These are phyloP conservation scores for Globisporangium cederbergense DNA, from an alignment of 352 stramenopile genomes.

Conservation along the genomic window DNA sequence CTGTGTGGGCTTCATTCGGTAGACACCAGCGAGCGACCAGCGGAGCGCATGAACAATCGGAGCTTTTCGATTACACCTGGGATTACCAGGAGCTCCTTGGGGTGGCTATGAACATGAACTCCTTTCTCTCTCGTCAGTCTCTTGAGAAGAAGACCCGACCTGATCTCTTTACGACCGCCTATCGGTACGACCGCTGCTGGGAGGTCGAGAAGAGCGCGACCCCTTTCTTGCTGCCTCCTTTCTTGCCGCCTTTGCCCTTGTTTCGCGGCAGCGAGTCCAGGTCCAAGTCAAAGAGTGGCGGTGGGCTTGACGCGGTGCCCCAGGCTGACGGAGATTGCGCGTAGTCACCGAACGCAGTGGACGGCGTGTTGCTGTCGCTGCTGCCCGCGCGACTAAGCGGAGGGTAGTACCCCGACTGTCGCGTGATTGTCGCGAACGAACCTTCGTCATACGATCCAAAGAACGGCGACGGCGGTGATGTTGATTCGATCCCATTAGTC, in stretches of 20 bases:
- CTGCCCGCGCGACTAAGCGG: constrained; percentile 27
- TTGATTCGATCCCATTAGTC: constrained; percentile 11
- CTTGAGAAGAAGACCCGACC: too few relatives aligned
- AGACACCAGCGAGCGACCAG: background rate
- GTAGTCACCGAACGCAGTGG: constrained; percentile 11
- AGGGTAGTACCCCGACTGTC: constrained; percentile 75
- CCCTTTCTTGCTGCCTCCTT: constrained; percentile 63
- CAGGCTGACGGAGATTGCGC: constrained; percentile 38
- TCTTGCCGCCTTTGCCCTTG: constrained; percentile 46
- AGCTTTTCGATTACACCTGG: background rate
- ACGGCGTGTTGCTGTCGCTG: constrained; percentile 9
- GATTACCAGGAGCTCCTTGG: background rate
- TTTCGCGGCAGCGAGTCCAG: constrained; percentile 20
- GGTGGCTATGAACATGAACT: background rate
- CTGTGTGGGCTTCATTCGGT: too few relatives aligned
- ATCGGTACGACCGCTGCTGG: constrained; percentile 75
- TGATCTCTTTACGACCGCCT: background rate
- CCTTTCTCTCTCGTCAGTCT: background rate
- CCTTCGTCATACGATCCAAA: constrained; percentile 26
- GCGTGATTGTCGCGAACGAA: constrained; percentile 69
- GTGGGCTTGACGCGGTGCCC: constrained; percentile 27
- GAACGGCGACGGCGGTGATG: constrained; percentile 9
- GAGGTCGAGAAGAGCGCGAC: constrained; percentile 66
- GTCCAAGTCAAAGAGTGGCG: constrained; percentile 30
- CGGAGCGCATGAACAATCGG: background rate